Evolutionary conservation across 805 yeast species (phyloP), one percentile per base, ranked within the genome.

Genomic region (Jamesozyma jinghongensis): DNA sequence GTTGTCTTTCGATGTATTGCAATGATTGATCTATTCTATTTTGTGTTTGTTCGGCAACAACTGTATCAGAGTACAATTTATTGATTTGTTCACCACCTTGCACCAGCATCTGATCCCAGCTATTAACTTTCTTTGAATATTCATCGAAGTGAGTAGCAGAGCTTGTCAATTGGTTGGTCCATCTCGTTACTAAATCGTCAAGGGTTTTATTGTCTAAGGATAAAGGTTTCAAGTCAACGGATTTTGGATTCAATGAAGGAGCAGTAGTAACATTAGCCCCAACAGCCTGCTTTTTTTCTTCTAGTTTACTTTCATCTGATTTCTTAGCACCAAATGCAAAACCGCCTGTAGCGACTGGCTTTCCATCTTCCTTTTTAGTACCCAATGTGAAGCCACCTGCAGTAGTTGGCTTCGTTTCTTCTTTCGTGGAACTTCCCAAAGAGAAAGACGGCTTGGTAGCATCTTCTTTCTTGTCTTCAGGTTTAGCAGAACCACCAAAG

Each of bases 181-280:
- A 92, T 62, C 83, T 87, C 12, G 87, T 75, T 33, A 92, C 83
- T 49, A 92, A 71, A 58, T 92, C 97, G 54, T 92, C 97, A 55
- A 92, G 68, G 1, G 96, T 86, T 60, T 86, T 86, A 63, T 92
- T 92, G 52, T 85, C 87, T 29, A 92, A 72, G 4, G 94, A 77
- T 3, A 86, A 73, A 26, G 83, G 82, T 42, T 78, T 71, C 4
- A 86, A 80, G 45, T 75, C 76, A 22, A 78, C 71, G 30, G 73
- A 68, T 40, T 81, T 77, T 2, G 78, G 36, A 14, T 49, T 49
- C n/a, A 49, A 32, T 14, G 36, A 16, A n/a, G 34, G 13, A 5
- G 20, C 22, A 14, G 36, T 19, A 16, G 36, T 17, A 10, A 14
- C 33, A 7, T 19, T 14, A n/a, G 35, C 27, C 3, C 19, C 13